These are phyloP conservation scores for Teratosphaeriaceae sp. DNA, from an alignment of 2,329 filamentous ascomycete species.

Conservation along the genomic window DNA sequence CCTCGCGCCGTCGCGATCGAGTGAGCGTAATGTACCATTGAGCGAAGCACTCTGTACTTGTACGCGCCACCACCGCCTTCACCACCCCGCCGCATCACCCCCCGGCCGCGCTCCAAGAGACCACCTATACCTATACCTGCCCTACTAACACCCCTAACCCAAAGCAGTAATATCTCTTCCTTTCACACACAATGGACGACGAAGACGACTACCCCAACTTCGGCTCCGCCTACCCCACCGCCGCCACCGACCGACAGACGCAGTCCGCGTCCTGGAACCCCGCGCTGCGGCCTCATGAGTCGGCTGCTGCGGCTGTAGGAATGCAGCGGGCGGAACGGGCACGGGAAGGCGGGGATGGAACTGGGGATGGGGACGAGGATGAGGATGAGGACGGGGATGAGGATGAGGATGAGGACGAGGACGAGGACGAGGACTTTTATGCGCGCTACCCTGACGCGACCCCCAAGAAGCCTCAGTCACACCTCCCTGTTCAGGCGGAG, in stretches of 20 bases:
- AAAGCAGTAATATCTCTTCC: background rate
- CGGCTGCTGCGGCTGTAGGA: no score
- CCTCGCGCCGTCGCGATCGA: no score
- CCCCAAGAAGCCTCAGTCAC: slow-evolving; percentile 14
- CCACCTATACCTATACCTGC: no score
- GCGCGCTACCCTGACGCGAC: slow-evolving; percentile 26
- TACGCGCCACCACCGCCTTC: background rate
- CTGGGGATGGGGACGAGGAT: no score
- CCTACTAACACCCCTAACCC: background rate
- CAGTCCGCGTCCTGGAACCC: slow-evolving; percentile 47
- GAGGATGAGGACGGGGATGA: no score
- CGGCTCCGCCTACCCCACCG: slow-evolving; percentile 30
- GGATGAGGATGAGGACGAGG: slow-evolving; percentile 16
- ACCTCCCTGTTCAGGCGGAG: background rate
- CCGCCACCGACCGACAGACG: slow-evolving; percentile 5
- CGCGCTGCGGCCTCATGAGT: slow-evolving; percentile 38
- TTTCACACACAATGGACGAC: slow-evolving; percentile 14
- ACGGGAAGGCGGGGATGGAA: no score
- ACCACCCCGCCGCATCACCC: background rate
- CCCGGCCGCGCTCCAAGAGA: background rate
- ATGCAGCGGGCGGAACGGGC: no score
- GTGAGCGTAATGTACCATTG: no score
- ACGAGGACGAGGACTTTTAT: slow-evolving; percentile 32
- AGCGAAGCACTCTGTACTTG: no score
- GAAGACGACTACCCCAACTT: slow-evolving; percentile 33